Percentiles rank a stretch among this genome's conserved stretches.
These are phyloP conservation scores for Limonomyces culmigenus DNA, from an alignment of 1,284 basidiomycete species.

Conservation along the genomic window DNA sequence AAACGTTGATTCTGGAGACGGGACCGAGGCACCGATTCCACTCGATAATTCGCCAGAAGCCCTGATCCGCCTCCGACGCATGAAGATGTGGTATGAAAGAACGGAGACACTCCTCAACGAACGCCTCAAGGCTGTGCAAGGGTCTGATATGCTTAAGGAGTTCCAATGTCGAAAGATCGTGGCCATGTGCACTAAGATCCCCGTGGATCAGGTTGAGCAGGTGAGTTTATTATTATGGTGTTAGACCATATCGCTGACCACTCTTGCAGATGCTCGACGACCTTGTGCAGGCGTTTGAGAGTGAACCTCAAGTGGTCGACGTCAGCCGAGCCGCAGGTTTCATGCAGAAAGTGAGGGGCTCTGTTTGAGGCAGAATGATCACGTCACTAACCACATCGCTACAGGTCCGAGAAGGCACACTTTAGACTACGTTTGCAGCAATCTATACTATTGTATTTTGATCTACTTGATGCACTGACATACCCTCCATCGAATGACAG, in stretches of 20 bases:
- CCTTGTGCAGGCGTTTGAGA: conserved; percentile 77
- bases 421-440: too few species aligned
- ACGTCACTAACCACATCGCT: too few species aligned
- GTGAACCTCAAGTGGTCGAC: conserved; percentile 73
- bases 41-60: conserved; percentile 35
- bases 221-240: conserved; percentile 30
- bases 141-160: conserved; percentile 72
- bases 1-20: conserved; percentile 30
- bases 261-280: conserved; percentile 69
- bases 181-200: conserved; percentile 75
- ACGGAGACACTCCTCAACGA: conserved; percentile 60
- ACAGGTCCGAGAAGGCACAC: background rate
- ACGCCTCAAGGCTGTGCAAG: conserved; percentile 55
- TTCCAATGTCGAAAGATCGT: conserved; percentile 86
- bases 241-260: conserved; percentile 6
- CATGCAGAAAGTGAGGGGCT: conserved; percentile 30
- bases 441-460: background rate
- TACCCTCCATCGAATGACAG: conserved; percentile 4
- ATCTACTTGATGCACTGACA: background rate
- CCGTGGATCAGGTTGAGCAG: conserved; percentile 78
- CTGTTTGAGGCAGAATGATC: background rate
- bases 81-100: conserved; percentile 70
- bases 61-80: conserved; percentile 53
- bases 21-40: conserved; percentile 52
- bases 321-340: conserved; percentile 78